Percentiles rank a stretch among this genome's conserved stretches.
Conservation (phyloP, 225 moss, liverwort and hornwort genomes). For the Thuidium tamariscinum region DNA sequence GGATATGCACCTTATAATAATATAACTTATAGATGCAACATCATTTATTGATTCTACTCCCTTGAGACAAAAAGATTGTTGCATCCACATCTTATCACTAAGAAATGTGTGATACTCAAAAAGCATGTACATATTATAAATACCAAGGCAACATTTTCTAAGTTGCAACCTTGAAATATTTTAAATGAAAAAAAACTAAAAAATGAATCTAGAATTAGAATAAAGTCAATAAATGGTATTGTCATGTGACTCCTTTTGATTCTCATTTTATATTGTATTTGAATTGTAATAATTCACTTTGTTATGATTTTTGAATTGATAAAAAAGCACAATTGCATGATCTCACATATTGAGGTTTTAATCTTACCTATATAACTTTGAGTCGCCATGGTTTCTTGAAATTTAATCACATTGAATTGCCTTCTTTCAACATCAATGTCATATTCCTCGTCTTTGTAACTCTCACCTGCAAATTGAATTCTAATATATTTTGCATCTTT, state of each 20-base stretch:
- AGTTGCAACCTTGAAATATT: not conserved
- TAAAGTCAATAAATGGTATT: not conserved
- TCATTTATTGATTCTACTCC: not conserved
- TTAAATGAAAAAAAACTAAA: not conserved
- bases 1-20: not conserved
- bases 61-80: accelerated
- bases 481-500: not conserved
- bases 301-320: not conserved
- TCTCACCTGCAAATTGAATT: accelerated
- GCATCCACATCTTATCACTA: not conserved
- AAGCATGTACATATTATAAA: not conserved
- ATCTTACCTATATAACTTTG: not conserved
- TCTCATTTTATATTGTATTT: not conserved
- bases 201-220: not conserved
- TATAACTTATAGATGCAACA: not conserved
- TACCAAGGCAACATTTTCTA: too few relatives aligned
- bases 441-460: not conserved
- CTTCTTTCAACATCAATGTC: accelerated
- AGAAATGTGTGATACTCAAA: not conserved
- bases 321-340: not conserved
- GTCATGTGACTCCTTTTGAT: not conserved
- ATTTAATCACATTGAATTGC: too few relatives aligned
- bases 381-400: too few relatives aligned
- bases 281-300: not conserved
- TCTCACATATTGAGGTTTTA: not conserved